Percentiles rank a stretch among this genome's conserved stretches.
These are phyloP conservation scores for Monosporascus sp. DNA, from an alignment of 2,329 filamentous ascomycete species.

Conservation along the genomic window DNA sequence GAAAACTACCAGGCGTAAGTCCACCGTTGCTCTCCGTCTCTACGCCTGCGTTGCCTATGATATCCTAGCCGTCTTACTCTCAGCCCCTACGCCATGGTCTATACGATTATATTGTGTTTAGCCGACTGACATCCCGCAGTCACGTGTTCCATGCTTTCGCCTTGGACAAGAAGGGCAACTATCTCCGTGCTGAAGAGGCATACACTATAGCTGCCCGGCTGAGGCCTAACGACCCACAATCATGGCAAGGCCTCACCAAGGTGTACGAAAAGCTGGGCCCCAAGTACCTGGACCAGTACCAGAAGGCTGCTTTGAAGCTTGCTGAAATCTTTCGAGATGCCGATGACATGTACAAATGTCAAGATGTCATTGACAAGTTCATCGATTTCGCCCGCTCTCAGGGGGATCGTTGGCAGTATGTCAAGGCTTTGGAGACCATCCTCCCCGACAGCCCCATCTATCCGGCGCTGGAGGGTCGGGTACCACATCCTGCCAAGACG, in stretches of 20 bases:
- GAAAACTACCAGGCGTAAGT: slow-evolving; percentile 77
- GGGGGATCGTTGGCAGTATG: slow-evolving; percentile 69
- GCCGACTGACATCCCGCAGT: slow-evolving; percentile 32
- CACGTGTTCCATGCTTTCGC: slow-evolving; percentile 86
- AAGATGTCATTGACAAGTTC: slow-evolving; percentile 73
- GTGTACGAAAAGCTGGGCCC: slow-evolving; percentile 74
- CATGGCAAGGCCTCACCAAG: slow-evolving; percentile 85
- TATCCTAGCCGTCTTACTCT: too few relatives aligned
- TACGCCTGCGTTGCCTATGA: too few relatives aligned
- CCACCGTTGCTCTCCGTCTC: background rate
- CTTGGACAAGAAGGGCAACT: slow-evolving; percentile 67
- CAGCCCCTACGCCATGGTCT: too few relatives aligned
- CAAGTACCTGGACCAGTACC: slow-evolving; percentile 68
- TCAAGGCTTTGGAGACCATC: slow-evolving; percentile 67
- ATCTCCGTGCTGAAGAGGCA: slow-evolving; percentile 67
- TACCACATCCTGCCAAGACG: slow-evolving; percentile 73
- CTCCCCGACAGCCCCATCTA: slow-evolving; percentile 81
- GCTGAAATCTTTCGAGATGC: slow-evolving; percentile 67
- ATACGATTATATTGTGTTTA: too few relatives aligned
- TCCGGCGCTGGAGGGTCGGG: slow-evolving; percentile 71
- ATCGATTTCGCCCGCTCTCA: slow-evolving; percentile 66
- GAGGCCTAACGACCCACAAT: slow-evolving; percentile 72
- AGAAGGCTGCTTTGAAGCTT: slow-evolving; percentile 65
- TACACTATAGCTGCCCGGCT: slow-evolving; percentile 69
- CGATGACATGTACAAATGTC: slow-evolving; percentile 58